Evolutionary conservation across 2,329 filamentous ascomycete genomes (phyloP).

Genomic region (Ceratocystis cubensis): DNA sequence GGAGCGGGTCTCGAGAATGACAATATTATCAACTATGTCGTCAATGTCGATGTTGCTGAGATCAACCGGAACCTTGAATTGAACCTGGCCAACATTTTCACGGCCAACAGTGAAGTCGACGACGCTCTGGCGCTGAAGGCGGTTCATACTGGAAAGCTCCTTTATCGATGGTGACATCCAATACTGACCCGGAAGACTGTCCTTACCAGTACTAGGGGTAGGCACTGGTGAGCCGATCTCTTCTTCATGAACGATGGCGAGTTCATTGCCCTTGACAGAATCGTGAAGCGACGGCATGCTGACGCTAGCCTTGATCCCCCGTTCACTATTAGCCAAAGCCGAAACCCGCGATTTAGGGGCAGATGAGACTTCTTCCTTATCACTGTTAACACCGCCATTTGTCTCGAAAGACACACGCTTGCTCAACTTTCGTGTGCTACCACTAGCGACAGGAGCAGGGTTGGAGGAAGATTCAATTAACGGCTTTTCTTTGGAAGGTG

Average conservation of each 20-base stretch:
- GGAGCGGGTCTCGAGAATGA: constrained; percentile 62
- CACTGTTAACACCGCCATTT: constrained; percentile 33
- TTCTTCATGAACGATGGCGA: constrained; percentile 68
- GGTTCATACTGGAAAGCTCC: constrained; percentile 67
- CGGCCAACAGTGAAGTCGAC: constrained; percentile 70
- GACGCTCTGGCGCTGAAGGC: constrained; percentile 63
- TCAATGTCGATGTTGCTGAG: constrained; percentile 68
- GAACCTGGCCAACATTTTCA: constrained; percentile 64
- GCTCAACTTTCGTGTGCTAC: constrained; percentile 44
- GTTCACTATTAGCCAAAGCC: constrained; percentile 25
- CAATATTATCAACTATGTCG: constrained; percentile 63
- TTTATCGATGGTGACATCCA: constrained; percentile 70
- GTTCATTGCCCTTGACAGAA: constrained; percentile 59
- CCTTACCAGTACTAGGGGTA: constrained; percentile 26
- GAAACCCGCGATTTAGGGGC: constrained; percentile 13
- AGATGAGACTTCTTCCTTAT: constrained; percentile 29
- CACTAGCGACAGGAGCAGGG: constrained; percentile 15
- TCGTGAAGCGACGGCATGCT: constrained; percentile 45
- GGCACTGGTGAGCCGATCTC: constrained; percentile 32
- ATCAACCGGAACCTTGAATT: constrained; percentile 72
- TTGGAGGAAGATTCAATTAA: constrained; percentile 26
- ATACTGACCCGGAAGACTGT: constrained; percentile 58
- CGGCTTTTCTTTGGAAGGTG: constrained; percentile 43
- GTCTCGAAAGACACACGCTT: constrained; percentile 92
- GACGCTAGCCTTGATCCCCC: constrained; percentile 16